Evolutionary conservation across 139 green algal species (phyloP), one percentile per base, ranked within the genome.

Genomic region (Limnomonas spitsbergensis): DNA sequence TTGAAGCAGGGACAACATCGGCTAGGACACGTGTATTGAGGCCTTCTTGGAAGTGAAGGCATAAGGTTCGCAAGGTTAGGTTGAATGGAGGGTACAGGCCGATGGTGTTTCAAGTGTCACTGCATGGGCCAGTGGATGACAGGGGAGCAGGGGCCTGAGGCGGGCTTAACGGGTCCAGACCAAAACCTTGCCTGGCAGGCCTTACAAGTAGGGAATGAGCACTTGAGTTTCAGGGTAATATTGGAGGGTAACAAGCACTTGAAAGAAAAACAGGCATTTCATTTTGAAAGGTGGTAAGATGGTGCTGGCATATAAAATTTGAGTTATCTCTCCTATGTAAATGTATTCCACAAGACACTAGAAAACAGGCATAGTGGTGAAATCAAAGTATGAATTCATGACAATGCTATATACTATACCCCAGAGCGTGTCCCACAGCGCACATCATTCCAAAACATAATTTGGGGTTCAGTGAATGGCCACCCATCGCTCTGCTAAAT

Each of bases 381-480:
- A 20, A 61, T 20, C 14, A 61, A 61, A 29, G 47, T 61, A 61
- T 29, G 47, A 14, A 29, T 29, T 14, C 47, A 61, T 61, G 47
- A 61, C n/a, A n/a, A n/a, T n/a, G 20, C 14, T 61, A 14, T 61
- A 20, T 29, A 61, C 14, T 61, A 20, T 61, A 14, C 14, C 20
- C 47, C 47, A 14, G 14, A 61, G 47, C 14, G 47, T 29, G 20
- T 61, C 47, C 47, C 14, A 61, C 14, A 61, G 47, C 37, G 3
- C 38, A 67, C 82, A 27, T 92, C 89, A 66, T 94, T 95, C 92
- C 94, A 97, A 2, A 98, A 85, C 87, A 93, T 91, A 75, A 99
- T 93, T n/a, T 93, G 97, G 42, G 83, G 40, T 85, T 99, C 96
- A 29, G 88, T 97, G 4, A 99, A n/a, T n/a, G n/a, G n/a, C n/a